Base-by-base conservation (phyloP, 2,329 filamentous ascomycete species). In the Fusarium mangiferae region DNA sequence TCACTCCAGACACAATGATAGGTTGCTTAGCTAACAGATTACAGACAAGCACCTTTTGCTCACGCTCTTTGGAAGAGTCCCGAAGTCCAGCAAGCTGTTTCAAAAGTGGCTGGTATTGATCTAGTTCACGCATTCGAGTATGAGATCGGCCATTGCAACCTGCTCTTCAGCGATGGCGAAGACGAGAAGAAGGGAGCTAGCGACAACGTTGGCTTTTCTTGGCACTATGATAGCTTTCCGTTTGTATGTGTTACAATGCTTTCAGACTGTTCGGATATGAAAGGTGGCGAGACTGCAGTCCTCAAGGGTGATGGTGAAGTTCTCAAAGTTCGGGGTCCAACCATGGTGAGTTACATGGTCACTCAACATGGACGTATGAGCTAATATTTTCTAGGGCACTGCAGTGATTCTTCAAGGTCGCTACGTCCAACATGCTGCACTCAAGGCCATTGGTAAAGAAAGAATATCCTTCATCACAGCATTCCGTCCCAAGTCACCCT, bases 211-310 rank as follows among this genome's bases (percentile, higher is more conserved):
- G 66, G 66, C 5, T 74, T 70, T 72, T 87, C 89, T 10, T 92
- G 90, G 90, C 90, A 92, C 80, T 87, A 83, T 2, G 91, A 92
- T 79, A 90, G 87, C 77, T 92, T 90, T 77, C 90, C 90, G 0
- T 92, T 92, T 77, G 90, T 92, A n/a, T 92, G 90, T 73, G 90
- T 92, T n/a, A 85, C 87, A 13, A 92, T 92, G 90, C 84, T 92
- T 35, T 90, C 88, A 41, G 90, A 92, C 75, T 91, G 89, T 72
- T 86, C 84, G 0, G 82, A 84, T 42, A 92, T 92, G 90, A 81
- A 90, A 18, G 90, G 90, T 15, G 90, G 90, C 8, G 90, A 92
- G 80, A 92, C 90, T 2, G 90, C 88, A 4, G 79, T 92, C n/a
- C 84, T 85, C 42, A 90, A 84, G 3, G 86, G 83, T 3, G 82